Base-by-base conservation (phyloP, 140 eudicot species). In the Cichorium intybus region DNA sequence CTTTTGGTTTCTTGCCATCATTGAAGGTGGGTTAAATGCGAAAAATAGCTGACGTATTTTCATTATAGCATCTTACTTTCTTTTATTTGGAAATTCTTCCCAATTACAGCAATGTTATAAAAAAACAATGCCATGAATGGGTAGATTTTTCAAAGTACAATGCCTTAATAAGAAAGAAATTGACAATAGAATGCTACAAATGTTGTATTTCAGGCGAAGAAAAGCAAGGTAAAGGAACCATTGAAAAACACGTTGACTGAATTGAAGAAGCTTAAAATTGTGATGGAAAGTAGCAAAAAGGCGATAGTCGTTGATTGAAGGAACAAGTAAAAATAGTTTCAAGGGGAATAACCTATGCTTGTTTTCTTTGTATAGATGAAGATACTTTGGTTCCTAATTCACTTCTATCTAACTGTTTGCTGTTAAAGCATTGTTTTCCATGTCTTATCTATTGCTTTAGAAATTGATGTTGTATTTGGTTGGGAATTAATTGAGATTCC, bases 1-100 rank as follows among this genome's bases (percentile, higher is more conserved):
- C 84, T 64, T 92, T 80, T 67, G 96, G 89, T 56, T 85, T 87
- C 64, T 62, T 92, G 64, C 96, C 98, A 21, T 80, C 89, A 45
- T 70, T 92, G 43, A 87, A 87, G 97, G 93, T 87, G n/a, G n/a
- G n/a, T n/a, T n/a, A 79, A 60, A 39, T 39, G 14, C 5, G 2
- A 43, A 7, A 27, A 27, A 27, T 27, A 27, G 31, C 31, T n/a
- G 5, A 27, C 31, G 5, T 27, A 6, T 6, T 27, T 27, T 27
- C 31, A 27, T 27, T 35, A 35, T 14, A 35, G 10, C 43, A 35
- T 35, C 14, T 2, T 35, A 35, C 14, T 35, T 35, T n/a, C n/a
- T n/a, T n/a, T n/a, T n/a, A n/a, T n/a, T n/a, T 6, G 31, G 5
- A 27, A 27, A 27, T 4, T 27, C 31, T 27, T 4, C 5, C n/a